These are phyloP conservation scores for Phialophora expanda DNA, from an alignment of 2,329 filamentous ascomycete genomes.

Conservation along the genomic window DNA sequence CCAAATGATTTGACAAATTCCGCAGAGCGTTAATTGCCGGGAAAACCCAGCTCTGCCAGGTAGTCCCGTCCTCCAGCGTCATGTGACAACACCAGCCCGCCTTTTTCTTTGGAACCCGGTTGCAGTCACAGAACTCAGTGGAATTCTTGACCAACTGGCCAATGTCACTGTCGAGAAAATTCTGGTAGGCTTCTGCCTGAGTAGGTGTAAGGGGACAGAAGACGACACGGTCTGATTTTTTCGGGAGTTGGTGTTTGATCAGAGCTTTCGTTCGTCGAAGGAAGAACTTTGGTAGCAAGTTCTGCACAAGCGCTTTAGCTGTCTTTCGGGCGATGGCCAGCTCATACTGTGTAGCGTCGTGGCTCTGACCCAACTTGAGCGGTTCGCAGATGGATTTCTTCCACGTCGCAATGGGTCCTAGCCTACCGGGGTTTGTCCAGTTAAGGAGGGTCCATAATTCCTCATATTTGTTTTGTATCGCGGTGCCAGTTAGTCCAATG, in stretches of 20 bases:
- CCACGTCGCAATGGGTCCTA: slow-evolving; percentile 76
- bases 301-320: slow-evolving; percentile 81
- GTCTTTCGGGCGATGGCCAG: slow-evolving; percentile 80
- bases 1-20: slow-evolving; percentile 92
- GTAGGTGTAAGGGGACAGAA: slow-evolving; percentile 88
- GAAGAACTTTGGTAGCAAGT: slow-evolving; percentile 87
- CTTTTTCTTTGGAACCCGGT: slow-evolving; percentile 63
- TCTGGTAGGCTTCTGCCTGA: slow-evolving; percentile 82
- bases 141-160: slow-evolving; percentile 71
- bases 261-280: slow-evolving; percentile 89
- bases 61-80: slow-evolving; percentile 61
- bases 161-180: slow-evolving; percentile 74
- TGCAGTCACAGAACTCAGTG: slow-evolving; percentile 71
- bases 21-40: slow-evolving; percentile 81
- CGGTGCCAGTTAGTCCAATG: slow-evolving; percentile 91
- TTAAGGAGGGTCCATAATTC: slow-evolving; percentile 96
- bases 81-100: slow-evolving; percentile 81
- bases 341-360: slow-evolving; percentile 84
- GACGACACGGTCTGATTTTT: slow-evolving; percentile 91
- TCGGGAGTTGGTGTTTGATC: slow-evolving; percentile 89
- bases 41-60: slow-evolving; percentile 81
- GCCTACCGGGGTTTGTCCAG: slow-evolving; percentile 86
- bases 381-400: slow-evolving; percentile 76
- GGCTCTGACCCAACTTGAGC: slow-evolving; percentile 84
- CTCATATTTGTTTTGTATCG: slow-evolving; percentile 97